These are phyloP conservation scores for Plasmodium relictum DNA, from an alignment of 169 alveolate species.

Conservation along the genomic window DNA sequence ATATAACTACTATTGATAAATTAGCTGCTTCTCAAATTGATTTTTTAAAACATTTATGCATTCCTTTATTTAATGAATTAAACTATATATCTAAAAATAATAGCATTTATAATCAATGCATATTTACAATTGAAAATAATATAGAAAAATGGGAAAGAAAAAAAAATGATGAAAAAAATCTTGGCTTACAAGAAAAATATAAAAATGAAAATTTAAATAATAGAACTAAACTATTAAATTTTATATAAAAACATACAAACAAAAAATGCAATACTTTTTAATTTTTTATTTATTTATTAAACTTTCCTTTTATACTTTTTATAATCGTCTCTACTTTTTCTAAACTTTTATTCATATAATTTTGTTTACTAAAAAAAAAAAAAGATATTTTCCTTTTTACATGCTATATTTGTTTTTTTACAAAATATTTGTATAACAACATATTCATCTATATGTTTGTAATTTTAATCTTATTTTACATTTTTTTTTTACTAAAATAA, in stretches of 20 bases:
- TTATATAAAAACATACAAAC: conserved; percentile 10
- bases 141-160: conserved; percentile 64
- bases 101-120: conserved; percentile 45
- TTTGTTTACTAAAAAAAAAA: background rate
- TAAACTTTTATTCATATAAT: background rate
- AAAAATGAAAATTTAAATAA: conserved; percentile 17
- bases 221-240: conserved; percentile 43
- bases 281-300: background rate
- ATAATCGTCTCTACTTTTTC: background rate
- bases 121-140: conserved; percentile 58
- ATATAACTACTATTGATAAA: conserved; percentile 79
- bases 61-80: conserved; percentile 49
- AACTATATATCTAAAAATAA: conserved; percentile 51
- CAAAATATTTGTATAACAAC: background rate
- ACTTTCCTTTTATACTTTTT: background rate
- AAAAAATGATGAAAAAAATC: conserved; percentile 26
- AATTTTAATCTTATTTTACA: too few species aligned
- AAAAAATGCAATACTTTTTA: background rate
- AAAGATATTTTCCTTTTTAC: too few species aligned
- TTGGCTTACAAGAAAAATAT: conserved; percentile 59
- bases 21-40: conserved; percentile 82
- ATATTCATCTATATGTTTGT: too few species aligned
- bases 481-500: too few species aligned
- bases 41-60: conserved; percentile 78
- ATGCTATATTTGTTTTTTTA: background rate